A percentile compares a stretch with the other conserved stretches of the same genome.
phyloP scores from a whole-genome alignment of 1,139 yeast species.

The Lizanozyma gosingica region DNA sequence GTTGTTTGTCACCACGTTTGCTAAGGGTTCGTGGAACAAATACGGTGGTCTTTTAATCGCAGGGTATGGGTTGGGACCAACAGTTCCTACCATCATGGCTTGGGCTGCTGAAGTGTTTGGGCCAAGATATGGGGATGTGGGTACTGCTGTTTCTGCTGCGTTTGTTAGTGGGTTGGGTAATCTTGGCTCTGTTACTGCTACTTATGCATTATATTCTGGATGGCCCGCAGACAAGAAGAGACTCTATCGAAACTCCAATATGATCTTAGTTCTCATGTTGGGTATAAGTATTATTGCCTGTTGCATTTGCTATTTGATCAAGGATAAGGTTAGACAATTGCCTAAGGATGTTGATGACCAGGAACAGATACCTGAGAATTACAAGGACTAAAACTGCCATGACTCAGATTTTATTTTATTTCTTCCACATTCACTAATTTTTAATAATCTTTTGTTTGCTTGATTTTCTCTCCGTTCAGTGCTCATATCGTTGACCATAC shows the following conservation, averaged over 20 bases:
- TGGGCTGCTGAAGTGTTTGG: constrained; percentile 76
- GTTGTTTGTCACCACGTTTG: constrained; percentile 67
- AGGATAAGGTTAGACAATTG: not conserved
- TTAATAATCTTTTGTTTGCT: too few species aligned
- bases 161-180: constrained; percentile 81
- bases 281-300: constrained; percentile 58
- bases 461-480: not conserved
- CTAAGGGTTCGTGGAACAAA: constrained; percentile 63
- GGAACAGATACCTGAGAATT: too few species aligned
- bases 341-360: not conserved
- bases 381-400: too few species aligned
- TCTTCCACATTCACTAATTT: not conserved
- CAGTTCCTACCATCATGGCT: constrained; percentile 85
- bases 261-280: constrained; percentile 74
- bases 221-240: constrained; percentile 73
- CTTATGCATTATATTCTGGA: constrained; percentile 77
- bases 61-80: constrained; percentile 85
- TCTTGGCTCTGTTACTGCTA: constrained; percentile 75
- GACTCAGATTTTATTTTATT: too few species aligned
- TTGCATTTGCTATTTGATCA: constrained; percentile 26
- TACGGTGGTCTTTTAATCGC: constrained; percentile 75
- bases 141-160: constrained; percentile 77
- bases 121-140: constrained; percentile 70
- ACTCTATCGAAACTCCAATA: constrained; percentile 60
- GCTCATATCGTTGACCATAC: too few species aligned